phyloP scores from a whole-genome alignment of 202 grass and related monocot genomes.

The Setaria viridis region DNA sequence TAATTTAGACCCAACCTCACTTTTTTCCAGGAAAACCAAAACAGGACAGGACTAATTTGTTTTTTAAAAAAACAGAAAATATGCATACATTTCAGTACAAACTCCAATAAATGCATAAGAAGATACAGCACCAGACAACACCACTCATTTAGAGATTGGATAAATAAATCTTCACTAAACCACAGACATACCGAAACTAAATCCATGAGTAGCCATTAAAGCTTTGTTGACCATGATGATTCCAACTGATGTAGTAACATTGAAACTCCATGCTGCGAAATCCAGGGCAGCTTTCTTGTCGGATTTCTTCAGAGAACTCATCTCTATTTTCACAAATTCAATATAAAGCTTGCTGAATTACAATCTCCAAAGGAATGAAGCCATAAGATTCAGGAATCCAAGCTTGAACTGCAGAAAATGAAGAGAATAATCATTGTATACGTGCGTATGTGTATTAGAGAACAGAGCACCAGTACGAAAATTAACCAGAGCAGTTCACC shows the following conservation, averaged over 20 bases:
- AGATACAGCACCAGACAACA: neutral
- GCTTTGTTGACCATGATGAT: constrained; percentile 90
- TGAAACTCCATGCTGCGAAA: constrained; percentile 75
- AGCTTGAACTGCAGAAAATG: constrained; percentile 6
- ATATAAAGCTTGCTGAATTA: neutral
- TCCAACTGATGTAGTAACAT: constrained; percentile 69
- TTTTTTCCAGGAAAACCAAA: neutral
- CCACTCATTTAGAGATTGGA: neutral
- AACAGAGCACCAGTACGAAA: neutral
- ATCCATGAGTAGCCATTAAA: constrained; percentile 68
- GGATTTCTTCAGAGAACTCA: constrained; percentile 68
- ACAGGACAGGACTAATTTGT: neutral
- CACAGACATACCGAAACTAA: constrained; percentile 64
- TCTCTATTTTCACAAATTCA: constrained; percentile 40
- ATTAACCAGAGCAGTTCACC: neutral
- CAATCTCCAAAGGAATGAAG: neutral
- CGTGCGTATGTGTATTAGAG: neutral
- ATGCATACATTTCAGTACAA: neutral
- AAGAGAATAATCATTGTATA: neutral
- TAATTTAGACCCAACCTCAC: too few relatives aligned
- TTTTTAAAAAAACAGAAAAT: neutral
- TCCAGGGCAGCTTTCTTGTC: constrained; percentile 65
- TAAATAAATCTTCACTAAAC: constrained; percentile 13
- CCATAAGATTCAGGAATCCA: constrained; percentile 8
- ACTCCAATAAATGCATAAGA: neutral